Percentiles rank a stretch among this genome's conserved stretches.
These are phyloP conservation scores for Aspergillus olivimuriae DNA, from an alignment of 495 filamentous ascomycete species.

Conservation along the genomic window DNA sequence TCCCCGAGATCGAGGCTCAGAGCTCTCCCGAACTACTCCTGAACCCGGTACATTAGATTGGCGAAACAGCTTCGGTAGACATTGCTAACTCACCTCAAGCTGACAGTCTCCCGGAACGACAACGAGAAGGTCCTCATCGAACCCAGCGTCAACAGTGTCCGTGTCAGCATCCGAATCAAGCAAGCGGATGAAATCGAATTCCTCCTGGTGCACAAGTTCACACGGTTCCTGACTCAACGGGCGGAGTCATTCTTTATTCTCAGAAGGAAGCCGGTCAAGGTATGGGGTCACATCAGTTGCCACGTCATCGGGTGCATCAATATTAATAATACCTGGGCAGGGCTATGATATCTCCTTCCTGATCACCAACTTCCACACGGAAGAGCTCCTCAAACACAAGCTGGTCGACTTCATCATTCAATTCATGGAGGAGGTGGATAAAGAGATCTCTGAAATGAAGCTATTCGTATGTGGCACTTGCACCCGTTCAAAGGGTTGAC, in stretches of 20 bases:
- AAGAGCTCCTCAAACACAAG: constrained; percentile 97
- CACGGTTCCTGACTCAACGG: constrained; percentile 88
- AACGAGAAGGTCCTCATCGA: constrained; percentile 88
- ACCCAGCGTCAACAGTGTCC: constrained; percentile 89
- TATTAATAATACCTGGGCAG: constrained; percentile 44
- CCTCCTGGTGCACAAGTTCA: constrained; percentile 97
- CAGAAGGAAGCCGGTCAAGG: constrained; percentile 90
- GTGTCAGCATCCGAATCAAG: constrained; percentile 96
- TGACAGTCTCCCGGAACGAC: constrained; percentile 85
- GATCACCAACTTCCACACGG: constrained; percentile 97
- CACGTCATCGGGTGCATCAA: no score
- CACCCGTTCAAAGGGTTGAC: not conserved
- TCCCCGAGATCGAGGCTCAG: constrained; percentile 91
- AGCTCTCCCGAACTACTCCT: constrained; percentile 92
- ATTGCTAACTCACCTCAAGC: no score
- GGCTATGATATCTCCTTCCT: constrained; percentile 98
- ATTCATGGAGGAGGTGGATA: constrained; percentile 99
- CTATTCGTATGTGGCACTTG: constrained; percentile 68
- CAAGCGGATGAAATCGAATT: constrained; percentile 98
- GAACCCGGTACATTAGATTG: no score
- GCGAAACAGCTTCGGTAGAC: no score
- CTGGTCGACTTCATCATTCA: constrained; percentile 97
- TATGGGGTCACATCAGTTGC: no score
- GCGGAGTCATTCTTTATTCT: constrained; percentile 98
- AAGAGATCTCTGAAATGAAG: constrained; percentile 99